These are phyloP conservation scores for Funneliformis mosseae DNA, from an alignment of 192 early-diverging fungal species.

Conservation along the genomic window DNA sequence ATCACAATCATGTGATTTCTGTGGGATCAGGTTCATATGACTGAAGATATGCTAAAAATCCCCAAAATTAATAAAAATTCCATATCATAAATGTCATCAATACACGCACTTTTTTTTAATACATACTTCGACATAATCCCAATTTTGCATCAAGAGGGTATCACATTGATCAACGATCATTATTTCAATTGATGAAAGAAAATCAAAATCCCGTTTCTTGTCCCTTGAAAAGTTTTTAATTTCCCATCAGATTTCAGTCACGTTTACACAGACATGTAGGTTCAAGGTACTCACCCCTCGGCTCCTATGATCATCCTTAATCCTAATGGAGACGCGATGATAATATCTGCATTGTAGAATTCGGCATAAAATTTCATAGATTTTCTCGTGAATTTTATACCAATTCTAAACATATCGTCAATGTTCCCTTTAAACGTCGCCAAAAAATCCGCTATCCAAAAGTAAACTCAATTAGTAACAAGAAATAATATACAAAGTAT, in stretches of 20 bases:
- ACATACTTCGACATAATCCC: conserved; percentile 86
- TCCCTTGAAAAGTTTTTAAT: conserved; percentile 52
- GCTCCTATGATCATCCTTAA: conserved; percentile 85
- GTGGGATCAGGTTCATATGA: conserved; percentile 86
- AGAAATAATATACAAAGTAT: not conserved
- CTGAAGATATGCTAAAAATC: conserved; percentile 71
- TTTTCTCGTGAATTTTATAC: conserved; percentile 86
- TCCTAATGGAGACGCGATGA: conserved; percentile 91
- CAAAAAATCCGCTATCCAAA: conserved; percentile 66
- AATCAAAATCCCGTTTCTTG: conserved; percentile 91
- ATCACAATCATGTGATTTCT: conserved; percentile 90
- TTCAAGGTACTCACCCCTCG: conserved; percentile 56
- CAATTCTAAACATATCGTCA: conserved; percentile 94
- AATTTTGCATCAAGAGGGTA: conserved; percentile 95
- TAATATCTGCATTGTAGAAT: conserved; percentile 90
- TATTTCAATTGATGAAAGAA: conserved; percentile 90
- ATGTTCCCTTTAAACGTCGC: conserved; percentile 91
- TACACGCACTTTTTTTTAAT: not conserved
- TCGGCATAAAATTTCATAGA: conserved; percentile 84
- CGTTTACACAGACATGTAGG: not conserved
- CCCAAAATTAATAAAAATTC: not conserved
- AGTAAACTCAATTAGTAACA: not conserved
- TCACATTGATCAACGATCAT: conserved; percentile 86
- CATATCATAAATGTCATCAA: not conserved
- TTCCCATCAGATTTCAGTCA: not conserved